phyloP scores from a whole-genome alignment of 2,329 filamentous ascomycete genomes.

The Calonectria honghensis region DNA sequence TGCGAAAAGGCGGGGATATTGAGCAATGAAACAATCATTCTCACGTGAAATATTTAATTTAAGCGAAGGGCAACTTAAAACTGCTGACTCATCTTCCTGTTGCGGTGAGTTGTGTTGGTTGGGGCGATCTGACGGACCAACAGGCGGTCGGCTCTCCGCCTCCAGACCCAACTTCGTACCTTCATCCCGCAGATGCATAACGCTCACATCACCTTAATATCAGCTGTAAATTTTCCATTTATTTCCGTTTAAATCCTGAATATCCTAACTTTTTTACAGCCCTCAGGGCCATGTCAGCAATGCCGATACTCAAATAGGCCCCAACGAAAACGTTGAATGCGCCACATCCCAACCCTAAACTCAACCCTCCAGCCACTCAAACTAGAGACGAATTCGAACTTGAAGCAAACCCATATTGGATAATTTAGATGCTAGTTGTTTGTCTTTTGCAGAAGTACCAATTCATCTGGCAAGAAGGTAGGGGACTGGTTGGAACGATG shows the following conservation, averaged over 20 bases:
- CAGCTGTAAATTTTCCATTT: not conserved
- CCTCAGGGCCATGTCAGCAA: not conserved
- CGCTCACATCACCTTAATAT: not conserved
- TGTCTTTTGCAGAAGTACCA: not conserved
- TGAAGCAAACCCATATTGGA: not conserved
- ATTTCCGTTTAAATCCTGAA: not conserved
- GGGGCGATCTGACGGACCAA: not conserved
- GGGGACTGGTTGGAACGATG: too few relatives aligned
- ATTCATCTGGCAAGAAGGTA: not conserved
- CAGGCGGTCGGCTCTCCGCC: not conserved
- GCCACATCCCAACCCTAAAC: not conserved
- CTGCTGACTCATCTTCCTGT: slow-evolving; percentile 13
- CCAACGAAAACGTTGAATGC: not conserved
- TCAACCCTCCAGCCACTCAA: not conserved
- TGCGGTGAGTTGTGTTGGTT: slow-evolving; percentile 1
- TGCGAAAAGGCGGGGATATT: not conserved
- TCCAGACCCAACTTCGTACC: not conserved
- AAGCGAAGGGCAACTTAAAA: slow-evolving; percentile 5
- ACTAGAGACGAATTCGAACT: not conserved
- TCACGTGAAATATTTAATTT: slow-evolving; percentile 1
- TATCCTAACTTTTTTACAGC: not conserved
- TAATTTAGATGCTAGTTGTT: not conserved
- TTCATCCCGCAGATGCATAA: not conserved
- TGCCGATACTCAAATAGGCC: not conserved
- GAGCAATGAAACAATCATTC: not conserved